Evolutionary conservation across 2,329 filamentous ascomycete species (phyloP).

Genomic region (Xylaria sp.): DNA sequence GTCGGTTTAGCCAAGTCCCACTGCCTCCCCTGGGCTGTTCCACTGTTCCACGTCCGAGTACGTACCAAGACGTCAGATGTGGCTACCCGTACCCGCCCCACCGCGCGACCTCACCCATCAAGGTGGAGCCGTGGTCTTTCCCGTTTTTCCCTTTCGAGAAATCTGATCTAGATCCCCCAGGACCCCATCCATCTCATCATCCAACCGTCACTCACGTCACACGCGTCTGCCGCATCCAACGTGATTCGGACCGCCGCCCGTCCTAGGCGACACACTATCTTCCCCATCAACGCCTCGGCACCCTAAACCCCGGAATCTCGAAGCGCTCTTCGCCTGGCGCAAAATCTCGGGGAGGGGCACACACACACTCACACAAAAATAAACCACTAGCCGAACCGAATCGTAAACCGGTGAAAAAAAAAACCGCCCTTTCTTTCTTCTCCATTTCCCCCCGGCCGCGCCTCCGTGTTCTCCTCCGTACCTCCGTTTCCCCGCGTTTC

Average conservation of each 20-base stretch:
- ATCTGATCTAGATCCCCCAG: not conserved
- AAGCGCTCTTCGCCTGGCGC: not conserved
- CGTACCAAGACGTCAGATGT: not conserved
- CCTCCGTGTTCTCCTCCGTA: conserved; percentile 5
- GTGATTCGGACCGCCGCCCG: not conserved
- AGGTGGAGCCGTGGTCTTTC: conserved; percentile 10
- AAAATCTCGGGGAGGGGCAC: too few relatives aligned
- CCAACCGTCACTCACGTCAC: not conserved
- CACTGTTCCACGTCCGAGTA: not conserved
- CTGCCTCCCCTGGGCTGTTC: not conserved
- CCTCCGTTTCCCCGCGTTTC: too few relatives aligned
- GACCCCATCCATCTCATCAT: not conserved
- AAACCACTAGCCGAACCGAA: not conserved
- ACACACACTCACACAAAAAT: too few relatives aligned
- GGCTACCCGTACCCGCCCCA: not conserved
- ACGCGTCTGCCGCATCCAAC: not conserved
- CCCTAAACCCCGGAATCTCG: not conserved
- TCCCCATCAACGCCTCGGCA: not conserved
- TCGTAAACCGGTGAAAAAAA: conserved; percentile 23
- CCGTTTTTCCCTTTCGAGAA: conserved; percentile 21
- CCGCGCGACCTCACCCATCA: not conserved
- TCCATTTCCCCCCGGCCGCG: not conserved
- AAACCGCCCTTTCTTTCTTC: too few relatives aligned
- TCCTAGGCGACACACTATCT: not conserved
- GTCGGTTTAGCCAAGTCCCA: not conserved